Evolutionary conservation across 139 green algal species (phyloP).

Genomic region (Yamagishiella unicocca): DNA sequence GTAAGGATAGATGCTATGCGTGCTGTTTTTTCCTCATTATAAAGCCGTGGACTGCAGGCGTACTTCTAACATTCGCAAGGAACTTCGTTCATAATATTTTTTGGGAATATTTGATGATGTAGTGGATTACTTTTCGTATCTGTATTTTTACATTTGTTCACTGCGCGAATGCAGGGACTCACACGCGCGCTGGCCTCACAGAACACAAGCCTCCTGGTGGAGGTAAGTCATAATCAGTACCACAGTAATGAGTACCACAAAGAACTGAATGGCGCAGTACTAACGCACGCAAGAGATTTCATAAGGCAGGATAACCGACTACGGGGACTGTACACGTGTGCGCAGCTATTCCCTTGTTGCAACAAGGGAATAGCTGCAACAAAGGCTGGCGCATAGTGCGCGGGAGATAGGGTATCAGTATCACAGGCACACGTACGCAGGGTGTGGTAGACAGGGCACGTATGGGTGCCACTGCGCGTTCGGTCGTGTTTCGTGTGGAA

Average conservation of each 20-base stretch:
- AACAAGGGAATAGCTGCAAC: too few relatives aligned
- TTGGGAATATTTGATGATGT: neutral
- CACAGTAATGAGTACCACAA: neutral
- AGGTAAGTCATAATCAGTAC: conserved; percentile 11
- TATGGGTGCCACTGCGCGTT: too few relatives aligned
- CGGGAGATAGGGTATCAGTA: too few relatives aligned
- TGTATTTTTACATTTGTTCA: too few relatives aligned
- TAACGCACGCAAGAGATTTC: too few relatives aligned
- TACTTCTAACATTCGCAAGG: neutral
- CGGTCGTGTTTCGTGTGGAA: too few relatives aligned
- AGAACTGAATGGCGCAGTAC: neutral
- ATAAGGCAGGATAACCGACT: too few relatives aligned
- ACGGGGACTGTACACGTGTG: too few relatives aligned
- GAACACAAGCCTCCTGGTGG: conserved; percentile 2
- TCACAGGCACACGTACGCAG: too few relatives aligned
- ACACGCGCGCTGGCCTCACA: conserved; percentile 18
- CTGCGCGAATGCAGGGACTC: conserved; percentile 15
- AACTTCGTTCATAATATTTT: neutral
- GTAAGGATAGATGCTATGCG: neutral
- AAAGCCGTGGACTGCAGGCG: neutral
- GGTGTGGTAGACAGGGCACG: too few relatives aligned
- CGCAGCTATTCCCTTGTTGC: too few relatives aligned
- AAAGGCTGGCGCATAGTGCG: too few relatives aligned
- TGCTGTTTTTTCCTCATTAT: neutral
- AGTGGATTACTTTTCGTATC: neutral